Percentiles rank a stretch among this genome's conserved stretches.
These are phyloP conservation scores for Trichoderma atroviride DNA, from an alignment of 2,329 filamentous ascomycete species.

Conservation along the genomic window DNA sequence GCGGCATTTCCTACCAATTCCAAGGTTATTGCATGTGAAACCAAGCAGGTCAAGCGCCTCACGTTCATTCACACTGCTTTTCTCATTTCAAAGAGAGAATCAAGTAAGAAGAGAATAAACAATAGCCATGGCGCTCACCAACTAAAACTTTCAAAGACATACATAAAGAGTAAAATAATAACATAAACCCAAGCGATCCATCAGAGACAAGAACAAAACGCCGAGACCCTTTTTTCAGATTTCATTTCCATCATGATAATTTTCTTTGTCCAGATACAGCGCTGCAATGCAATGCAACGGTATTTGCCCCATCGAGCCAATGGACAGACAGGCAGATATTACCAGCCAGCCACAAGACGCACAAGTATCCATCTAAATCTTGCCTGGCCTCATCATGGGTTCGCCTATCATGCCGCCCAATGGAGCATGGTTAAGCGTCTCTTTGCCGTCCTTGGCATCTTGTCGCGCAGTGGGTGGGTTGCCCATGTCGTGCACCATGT, in stretches of 20 bases:
- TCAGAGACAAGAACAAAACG: neutral
- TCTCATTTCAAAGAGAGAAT: neutral
- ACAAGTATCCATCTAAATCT: constrained; percentile 20
- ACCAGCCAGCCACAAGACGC: neutral
- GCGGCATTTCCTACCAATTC: neutral
- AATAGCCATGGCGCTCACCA: neutral
- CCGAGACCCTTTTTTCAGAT: constrained; percentile 6
- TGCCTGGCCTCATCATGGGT: constrained; percentile 32
- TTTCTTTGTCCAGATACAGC: neutral
- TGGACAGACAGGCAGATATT: neutral
- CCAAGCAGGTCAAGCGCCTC: neutral
- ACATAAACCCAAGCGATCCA: neutral
- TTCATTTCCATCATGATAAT: constrained; percentile 10
- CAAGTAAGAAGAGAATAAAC: neutral
- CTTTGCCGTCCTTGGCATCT: constrained; percentile 39
- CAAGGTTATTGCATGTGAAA: neutral
- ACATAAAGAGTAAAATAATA: neutral
- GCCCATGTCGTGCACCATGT: constrained; percentile 40
- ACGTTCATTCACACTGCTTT: neutral
- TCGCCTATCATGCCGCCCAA: constrained; percentile 34
- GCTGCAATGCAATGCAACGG: neutral
- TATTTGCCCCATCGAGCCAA: neutral
- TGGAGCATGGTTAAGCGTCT: constrained; percentile 36
- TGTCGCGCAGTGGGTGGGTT: constrained; percentile 39
- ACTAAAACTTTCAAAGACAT: neutral